Evolutionary conservation across 2,329 filamentous ascomycete species (phyloP), one percentile per base, ranked within the genome.

Genomic region (Diaporthe eres): DNA sequence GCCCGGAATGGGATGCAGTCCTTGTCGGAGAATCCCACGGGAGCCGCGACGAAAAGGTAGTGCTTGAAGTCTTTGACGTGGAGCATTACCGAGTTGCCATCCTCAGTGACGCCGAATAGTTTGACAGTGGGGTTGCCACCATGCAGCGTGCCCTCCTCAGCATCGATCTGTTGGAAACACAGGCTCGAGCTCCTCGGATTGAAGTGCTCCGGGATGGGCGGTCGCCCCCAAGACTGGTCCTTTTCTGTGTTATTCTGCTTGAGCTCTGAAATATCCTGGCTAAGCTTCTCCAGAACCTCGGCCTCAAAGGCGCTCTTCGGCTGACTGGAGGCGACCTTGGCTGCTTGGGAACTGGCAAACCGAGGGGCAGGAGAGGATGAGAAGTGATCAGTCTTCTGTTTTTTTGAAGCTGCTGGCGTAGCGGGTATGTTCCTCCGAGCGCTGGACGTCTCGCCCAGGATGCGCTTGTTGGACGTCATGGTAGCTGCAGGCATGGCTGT

Each of bases 41-140:
- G 97, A 0, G 97, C 97, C 13, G 95, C 94, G 61, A 98, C 92
- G 81, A 98, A 99, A 74, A 99, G 91, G 82, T 99, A 99, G 83
- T 99, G 97, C 79, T 95, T 93, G 85, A 99, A 99, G 81, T 95
- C 95, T 22, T 94, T 98, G 77, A 99, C 96, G 83, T 99, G 97
- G 17, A 99, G 88, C 84, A 99, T 91, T 53, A 98, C 95, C 4
- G 97, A 99, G 84, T 99, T 94, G 72, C 97, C 97, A 77, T 88
- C 83, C 80, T 91, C 85, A 2, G 95, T 98, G 5, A 98, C 95
- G 80, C 97, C 97, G 85, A 98, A 99, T 28, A 99, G 89, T 87
- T 97, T 97, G 75, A 99, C 91, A 0, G 95, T 93, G 0, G 94
- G 88, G 81, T 85, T 92, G 28, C 94, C 95, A 67, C 94, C 94